These are phyloP conservation scores for Quercus mongolica DNA, from an alignment of 306 rosid species.

Conservation along the genomic window DNA sequence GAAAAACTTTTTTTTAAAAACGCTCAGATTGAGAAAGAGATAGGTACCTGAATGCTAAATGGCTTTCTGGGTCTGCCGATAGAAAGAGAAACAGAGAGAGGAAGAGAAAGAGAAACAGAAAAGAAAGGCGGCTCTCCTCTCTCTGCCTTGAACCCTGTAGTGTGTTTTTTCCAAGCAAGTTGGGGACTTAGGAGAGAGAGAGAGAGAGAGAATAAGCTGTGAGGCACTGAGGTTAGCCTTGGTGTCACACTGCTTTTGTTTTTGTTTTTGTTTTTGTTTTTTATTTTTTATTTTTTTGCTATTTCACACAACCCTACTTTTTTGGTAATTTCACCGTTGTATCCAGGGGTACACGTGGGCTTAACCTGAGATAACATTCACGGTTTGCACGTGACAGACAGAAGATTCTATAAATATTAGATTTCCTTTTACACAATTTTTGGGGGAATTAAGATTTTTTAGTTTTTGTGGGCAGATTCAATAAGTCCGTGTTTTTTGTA, in stretches of 20 bases:
- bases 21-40: background rate
- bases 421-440: background rate
- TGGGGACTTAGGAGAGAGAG: conserved; percentile 17
- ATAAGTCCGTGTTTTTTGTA: background rate
- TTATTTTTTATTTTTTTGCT: background rate
- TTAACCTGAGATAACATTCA: background rate
- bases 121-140: conserved; percentile 32
- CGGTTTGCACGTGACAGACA: conserved; percentile 11
- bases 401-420: background rate
- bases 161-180: conserved; percentile 43
- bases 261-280: background rate
- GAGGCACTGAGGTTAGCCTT: conserved; percentile 33
- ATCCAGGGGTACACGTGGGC: background rate
- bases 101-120: background rate
- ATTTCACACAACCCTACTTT: background rate
- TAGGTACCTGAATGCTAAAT: conserved; percentile 31
- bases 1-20: background rate
- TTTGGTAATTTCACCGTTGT: background rate
- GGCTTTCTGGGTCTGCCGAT: conserved; percentile 13
- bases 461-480: background rate
- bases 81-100: background rate
- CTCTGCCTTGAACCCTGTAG: conserved; percentile 27
- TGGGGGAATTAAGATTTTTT: background rate
- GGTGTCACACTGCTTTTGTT: conserved; percentile 1
- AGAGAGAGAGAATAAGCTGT: conserved; percentile 5